phyloP scores from a whole-genome alignment of 2,329 filamentous ascomycete species.

The Bretziella fagacearum region DNA sequence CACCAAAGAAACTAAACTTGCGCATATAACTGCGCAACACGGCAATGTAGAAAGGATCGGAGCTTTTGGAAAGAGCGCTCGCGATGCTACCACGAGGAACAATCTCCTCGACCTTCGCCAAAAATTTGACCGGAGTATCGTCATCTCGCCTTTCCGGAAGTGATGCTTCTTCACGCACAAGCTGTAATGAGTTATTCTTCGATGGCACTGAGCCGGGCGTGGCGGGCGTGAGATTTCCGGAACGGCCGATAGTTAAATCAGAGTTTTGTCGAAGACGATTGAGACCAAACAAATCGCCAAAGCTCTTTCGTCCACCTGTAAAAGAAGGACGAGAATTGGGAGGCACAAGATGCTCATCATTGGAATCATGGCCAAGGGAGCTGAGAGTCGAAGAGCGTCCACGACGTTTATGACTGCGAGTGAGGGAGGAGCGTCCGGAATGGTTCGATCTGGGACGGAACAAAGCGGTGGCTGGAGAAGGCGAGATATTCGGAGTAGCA shows the following conservation, averaged over 20 bases:
- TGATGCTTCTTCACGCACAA: conserved; percentile 52
- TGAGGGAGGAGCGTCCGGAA: conserved; percentile 51
- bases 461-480: conserved; percentile 33
- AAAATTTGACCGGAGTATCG: conserved; percentile 79
- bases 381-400: conserved; percentile 81
- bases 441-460: conserved; percentile 32
- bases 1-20: conserved; percentile 84
- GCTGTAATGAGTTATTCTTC: conserved; percentile 68
- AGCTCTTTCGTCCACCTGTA: conserved; percentile 82
- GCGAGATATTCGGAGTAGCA: conserved; percentile 21
- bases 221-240: conserved; percentile 50
- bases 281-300: conserved; percentile 73
- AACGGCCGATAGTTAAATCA: conserved; percentile 43
- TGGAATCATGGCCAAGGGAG: conserved; percentile 56
- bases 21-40: conserved; percentile 91
- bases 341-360: conserved; percentile 51
- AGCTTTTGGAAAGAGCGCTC: conserved; percentile 68
- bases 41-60: conserved; percentile 64
- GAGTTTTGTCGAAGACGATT: conserved; percentile 67
- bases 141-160: conserved; percentile 70
- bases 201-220: conserved; percentile 56
- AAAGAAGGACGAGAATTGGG: conserved; percentile 61
- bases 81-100: conserved; percentile 71
- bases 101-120: conserved; percentile 65
- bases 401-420: conserved; percentile 43